Evolutionary conservation across 192 early-diverging fungal genomes (phyloP), one percentile per base, ranked within the genome.

Genomic region (Lobosporangium transversale): DNA sequence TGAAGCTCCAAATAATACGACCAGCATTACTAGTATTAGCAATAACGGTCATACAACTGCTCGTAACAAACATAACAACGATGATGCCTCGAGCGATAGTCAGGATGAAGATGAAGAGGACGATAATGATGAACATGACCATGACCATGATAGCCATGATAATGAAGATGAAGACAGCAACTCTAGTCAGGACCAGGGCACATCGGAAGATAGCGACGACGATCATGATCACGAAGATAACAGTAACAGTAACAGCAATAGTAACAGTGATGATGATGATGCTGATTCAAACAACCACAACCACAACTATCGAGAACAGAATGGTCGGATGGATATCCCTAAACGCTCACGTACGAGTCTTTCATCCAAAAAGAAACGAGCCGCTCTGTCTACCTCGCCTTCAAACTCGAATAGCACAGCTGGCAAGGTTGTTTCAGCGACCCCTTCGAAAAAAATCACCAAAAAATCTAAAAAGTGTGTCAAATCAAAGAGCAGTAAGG

Each of bases 391-490:
- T n/a, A 67, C 64, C 20, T 67, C 73, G 26, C 58, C 73, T 15
- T 74, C 70, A 1, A 55, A 62, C 3, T n/a, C n/a, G n/a, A n/a
- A n/a, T n/a, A n/a, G n/a, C n/a, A n/a, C n/a, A n/a, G n/a, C n/a
- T n/a, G n/a, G n/a, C n/a, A 75, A 75, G 44, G 23, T 66, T n/a
- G 49, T 75, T 23, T 76, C 73, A 9, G 73, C 73, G 26, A 76
- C 73, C 7, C 65, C 73, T 12, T 51, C 64, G 10, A 66, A 56
- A 67, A 76, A 76, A 48, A 76, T 76, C 40, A 76, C 65, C 26
- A 76, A 76, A 62, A 76, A 76, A 26, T 76, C 64, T 0, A 76
- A 76, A 57, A 67, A 62, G 9, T 57, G 58, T 0, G 59, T 67
- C 43, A 76, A 76, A 30, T 32, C 73, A 1, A 76, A 76, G 48